Evolutionary conservation across 805 yeast genomes (phyloP), one percentile per base, ranked within the genome.

Genomic region (Suhomyces prunicola): DNA sequence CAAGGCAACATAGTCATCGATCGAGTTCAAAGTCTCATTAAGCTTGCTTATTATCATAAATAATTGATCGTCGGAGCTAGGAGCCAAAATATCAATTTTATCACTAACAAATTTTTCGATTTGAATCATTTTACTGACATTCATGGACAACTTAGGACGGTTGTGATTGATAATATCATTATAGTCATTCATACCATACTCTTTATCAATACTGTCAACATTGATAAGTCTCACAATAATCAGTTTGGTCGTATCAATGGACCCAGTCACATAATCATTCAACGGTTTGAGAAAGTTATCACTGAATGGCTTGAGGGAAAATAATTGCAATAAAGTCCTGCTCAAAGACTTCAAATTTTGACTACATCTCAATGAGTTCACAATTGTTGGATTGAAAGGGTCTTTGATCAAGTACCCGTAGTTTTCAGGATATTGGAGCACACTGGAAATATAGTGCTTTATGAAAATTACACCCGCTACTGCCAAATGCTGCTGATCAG

Each of bases 281-380:
- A 90, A 73, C 1, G 96, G 96, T 63, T 88, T 91, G 59, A 90
- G 69, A 65, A 83, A 90, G 47, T 85, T 81, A 58, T 87, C 84
- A 12, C 80, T 81, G 69, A 90, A 90, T 1, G 88, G 82, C 56
- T 79, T 77, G 84, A 90, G 83, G 4, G 84, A 67, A 22, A 87
- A 85, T 36, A 88, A 66, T 66, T 89, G 96, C 31, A 79, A 72
- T 49, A 90, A 61, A 9, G 87, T 81, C 52, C 84, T 78, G 31
- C 84, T 71, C 46, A 89, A 72, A 50, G 81, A 81, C 17, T 68
- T 61, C 52, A 90, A 68, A 62, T 89, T 90, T 47, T 78, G 77
- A 29, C 64, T 62, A 6, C 74, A 58, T 40, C 60, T 67, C 47
- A 13, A n/a, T 26, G 29, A 33, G 33, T 62, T 57, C 46, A 53